A percentile compares a stretch with the other conserved stretches of the same genome.
These are phyloP conservation scores for Ettlia oleoabundans DNA, from an alignment of 139 green algal species.

Conservation along the genomic window DNA sequence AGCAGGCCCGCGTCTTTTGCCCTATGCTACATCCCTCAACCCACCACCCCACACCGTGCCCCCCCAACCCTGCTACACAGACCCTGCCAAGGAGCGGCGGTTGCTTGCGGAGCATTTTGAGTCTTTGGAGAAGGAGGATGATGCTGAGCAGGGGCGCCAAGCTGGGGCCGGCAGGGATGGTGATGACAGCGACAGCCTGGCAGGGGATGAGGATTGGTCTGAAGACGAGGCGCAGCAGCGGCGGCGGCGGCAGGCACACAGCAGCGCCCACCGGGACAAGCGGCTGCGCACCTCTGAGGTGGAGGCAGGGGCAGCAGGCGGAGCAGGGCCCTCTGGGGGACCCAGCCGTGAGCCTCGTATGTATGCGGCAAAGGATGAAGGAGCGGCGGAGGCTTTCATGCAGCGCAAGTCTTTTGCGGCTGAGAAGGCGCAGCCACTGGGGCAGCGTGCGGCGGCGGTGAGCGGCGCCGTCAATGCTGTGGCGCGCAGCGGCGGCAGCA, in stretches of 20 bases:
- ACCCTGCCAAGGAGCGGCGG: conserved; percentile 43
- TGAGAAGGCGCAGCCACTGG: conserved; percentile 63
- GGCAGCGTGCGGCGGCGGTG: conserved; percentile 45
- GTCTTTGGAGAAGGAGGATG: conserved; percentile 39
- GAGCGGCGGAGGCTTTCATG: conserved; percentile 70
- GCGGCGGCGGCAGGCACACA: conserved; percentile 8
- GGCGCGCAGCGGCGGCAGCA: conserved; percentile 58
- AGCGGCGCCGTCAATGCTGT: not conserved
- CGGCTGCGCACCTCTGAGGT: not conserved
- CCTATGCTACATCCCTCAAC: not conserved
- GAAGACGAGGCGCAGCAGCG: not conserved
- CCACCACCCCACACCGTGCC: not conserved
- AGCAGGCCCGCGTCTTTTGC: not conserved
- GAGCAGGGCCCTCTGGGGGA: too few relatives aligned
- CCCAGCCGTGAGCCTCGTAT: conserved; percentile 57
- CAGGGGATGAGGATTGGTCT: not conserved
- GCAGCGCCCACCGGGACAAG: conserved; percentile 30
- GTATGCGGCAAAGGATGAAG: conserved; percentile 75
- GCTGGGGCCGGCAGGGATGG: conserved; percentile 2
- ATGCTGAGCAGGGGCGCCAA: not conserved
- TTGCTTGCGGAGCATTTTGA: conserved; percentile 77
- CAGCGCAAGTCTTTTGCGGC: conserved; percentile 53
- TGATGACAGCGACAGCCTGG: conserved; percentile 15
- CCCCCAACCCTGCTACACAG: not conserved
- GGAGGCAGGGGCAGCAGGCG: not conserved